Base-by-base conservation (phyloP, 768 basidiomycete genomes). In the Suillus clintonianus region DNA sequence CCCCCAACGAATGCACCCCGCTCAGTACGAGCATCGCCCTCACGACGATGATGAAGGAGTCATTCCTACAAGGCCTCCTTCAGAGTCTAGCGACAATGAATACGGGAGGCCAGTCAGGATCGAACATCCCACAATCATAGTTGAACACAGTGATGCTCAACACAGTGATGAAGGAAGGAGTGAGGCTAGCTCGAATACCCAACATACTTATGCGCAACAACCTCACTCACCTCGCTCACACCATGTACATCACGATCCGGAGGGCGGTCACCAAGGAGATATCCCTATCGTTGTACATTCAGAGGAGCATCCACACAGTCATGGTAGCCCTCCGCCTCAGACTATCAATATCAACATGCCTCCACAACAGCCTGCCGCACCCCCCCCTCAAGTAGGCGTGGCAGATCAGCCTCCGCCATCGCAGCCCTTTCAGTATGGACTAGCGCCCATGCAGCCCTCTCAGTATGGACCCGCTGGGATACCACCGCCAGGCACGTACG, bases 11-110 rank as follows among this genome's bases (percentile, higher is more conserved):
- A 55, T 43, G 2, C 54, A 55, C 22, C 71, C 64, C 10, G 15
- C 27, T 19, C 64, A 59, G 19, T 67, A 64, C 36, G 9, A 34
- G 48, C 61, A 67, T 30, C 67, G 2, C 13, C 27, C 36, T 14
- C 58, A 50, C 14, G 68, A 70, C 2, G 32, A 8, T 17, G 74
- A 69, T n/a, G 74, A 67, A 9, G 39, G 24, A 34, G 64, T 68
- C n/a, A 51, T 75, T 56, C 74, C 76, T 22, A 60, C 37, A 1
- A 34, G 51, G 5, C 55, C 60, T 27, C 39, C 5, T 5, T 60
- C 60, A 6, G 17, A 17, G 19, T 61, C 55, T 59, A 32, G 36
- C 17, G 30, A 27, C 30, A 9, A 13, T 36, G 48, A 4, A 17
- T n/a, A 50, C 34, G 19, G 11, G 10, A 56, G 55, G 22, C 55